Evolutionary conservation across 805 yeast genomes (phyloP), one percentile per base, ranked within the genome.

Genomic region (Monosporozyma aerobia): DNA sequence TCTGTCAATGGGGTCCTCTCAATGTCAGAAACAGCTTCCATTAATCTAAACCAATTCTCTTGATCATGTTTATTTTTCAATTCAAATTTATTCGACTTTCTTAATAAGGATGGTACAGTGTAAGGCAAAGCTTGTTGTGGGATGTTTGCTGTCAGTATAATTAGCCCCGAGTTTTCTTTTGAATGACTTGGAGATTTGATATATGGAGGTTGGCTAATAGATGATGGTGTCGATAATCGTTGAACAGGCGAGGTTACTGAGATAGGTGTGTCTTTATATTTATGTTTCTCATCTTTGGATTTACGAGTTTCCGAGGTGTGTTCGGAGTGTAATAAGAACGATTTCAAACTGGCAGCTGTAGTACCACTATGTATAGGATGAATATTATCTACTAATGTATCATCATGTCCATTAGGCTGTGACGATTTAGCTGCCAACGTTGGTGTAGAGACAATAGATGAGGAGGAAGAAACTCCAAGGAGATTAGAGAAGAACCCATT

Each of bases 101-200:
- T 63, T 27, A 73, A 58, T 44, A 73, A 56, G 1, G 71, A 59
- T 27, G 76, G 76, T 6, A 72, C 62, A 45, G 64, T 58, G 51
- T 73, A 73, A 4, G 75, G 72, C 30, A 73, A 53, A 47, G 71
- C 66, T 43, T 61, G 65, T 45, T 65, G 61, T 19, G 75, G 75
- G 32, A 68, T 54, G 2, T 54, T 54, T 1, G 71, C 59, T 2
- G 63, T 56, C 9, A 70, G 53, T 2, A 67, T 56, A 4, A 73
- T 60, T 25, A 70, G 43, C 0, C 76, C 75, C 23, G 63, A 50
- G 33, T 51, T 53, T 7, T 53, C 50, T 32, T 40, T 44, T 3
- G 53, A 32, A 27, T 13, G 25, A 33, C 13, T 29, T 27, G 49
- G 30, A 33, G 47, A 25, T 10, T 55, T 41, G 3, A 51, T 35